Conservation (phyloP, 2,329 filamentous ascomycete species). For the Colletotrichum cereale region DNA sequence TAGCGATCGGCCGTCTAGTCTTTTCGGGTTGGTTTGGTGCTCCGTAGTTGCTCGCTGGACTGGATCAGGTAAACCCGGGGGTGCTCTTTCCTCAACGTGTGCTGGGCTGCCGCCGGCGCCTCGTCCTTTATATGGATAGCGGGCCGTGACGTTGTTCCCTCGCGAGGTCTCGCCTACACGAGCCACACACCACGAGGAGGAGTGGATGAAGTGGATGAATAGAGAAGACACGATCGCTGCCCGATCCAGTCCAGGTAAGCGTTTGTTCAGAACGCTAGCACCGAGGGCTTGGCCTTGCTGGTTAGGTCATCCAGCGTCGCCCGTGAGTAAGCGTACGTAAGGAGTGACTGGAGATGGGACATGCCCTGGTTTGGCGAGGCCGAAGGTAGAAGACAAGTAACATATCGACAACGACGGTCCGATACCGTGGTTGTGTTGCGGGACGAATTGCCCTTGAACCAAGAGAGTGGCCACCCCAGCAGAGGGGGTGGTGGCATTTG, state of each 20-base stretch:
- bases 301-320: constrained; percentile 33
- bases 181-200: constrained; percentile 14
- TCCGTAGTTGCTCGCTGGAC: constrained; percentile 22
- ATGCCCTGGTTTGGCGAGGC: constrained; percentile 7
- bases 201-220: constrained; percentile 10
- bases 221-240: constrained; percentile 31
- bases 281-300: constrained; percentile 25
- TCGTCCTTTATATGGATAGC: constrained; percentile 34
- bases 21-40: constrained; percentile 28
- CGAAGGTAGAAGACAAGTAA: neutral
- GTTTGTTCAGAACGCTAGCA: constrained; percentile 15
- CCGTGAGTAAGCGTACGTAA: constrained; percentile 39
- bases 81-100: neutral
- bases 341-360: constrained; percentile 17
- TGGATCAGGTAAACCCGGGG: constrained; percentile 32
- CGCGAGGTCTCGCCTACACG: constrained; percentile 22
- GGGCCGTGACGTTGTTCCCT: constrained; percentile 13
- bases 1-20: constrained; percentile 15
- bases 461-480: constrained; percentile 29
- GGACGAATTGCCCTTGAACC: constrained; percentile 31
- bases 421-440: constrained; percentile 16
- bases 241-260: constrained; percentile 23
- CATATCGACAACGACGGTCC: neutral
- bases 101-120: neutral
- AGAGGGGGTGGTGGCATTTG: neutral